phyloP scores from a whole-genome alignment of 352 stramenopile species.

The Globisporangium polare region DNA sequence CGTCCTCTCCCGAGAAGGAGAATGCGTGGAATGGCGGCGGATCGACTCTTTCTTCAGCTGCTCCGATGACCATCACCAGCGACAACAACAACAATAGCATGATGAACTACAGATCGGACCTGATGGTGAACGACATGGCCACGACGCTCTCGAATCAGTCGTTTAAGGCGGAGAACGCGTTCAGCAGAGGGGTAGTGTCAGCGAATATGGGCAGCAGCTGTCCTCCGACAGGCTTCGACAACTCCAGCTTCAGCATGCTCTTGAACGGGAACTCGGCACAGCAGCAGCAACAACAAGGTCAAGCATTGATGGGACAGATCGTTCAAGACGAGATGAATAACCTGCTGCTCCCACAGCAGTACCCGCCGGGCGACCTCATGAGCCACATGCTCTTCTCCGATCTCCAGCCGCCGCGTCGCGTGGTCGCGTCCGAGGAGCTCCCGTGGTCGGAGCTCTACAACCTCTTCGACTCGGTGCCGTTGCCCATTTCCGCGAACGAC shows the following conservation, averaged over 20 bases:
- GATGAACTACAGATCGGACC: conserved; percentile 22
- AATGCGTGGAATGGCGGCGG: conserved; percentile 8
- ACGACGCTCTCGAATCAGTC: conserved; percentile 9
- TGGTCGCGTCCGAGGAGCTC: conserved; percentile 70
- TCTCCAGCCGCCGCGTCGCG: conserved; percentile 40
- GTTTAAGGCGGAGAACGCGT: conserved; percentile 39
- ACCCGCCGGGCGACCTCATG: conserved; percentile 41
- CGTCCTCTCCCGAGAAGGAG: conserved; percentile 44
- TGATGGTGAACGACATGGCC: conserved; percentile 8
- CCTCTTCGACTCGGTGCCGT: conserved; percentile 53
- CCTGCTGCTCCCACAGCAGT: conserved; percentile 19
- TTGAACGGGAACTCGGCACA: conserved; percentile 16
- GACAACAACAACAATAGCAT: neutral
- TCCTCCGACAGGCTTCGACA: conserved; percentile 33
- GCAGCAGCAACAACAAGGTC: conserved; percentile 22
- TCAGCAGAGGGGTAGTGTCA: conserved; percentile 13
- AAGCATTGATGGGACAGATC: conserved; percentile 15
- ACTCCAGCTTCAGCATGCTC: conserved; percentile 32
- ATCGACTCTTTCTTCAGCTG: neutral
- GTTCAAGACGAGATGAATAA: conserved; percentile 16
- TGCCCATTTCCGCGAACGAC: conserved; percentile 37
- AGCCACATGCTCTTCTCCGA: conserved; percentile 68
- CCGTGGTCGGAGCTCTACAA: conserved; percentile 84
- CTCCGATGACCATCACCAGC: neutral
- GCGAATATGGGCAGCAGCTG: conserved; percentile 2